Conservation (phyloP, 2,329 filamentous ascomycete species). For the Hypoxylon sp. region DNA sequence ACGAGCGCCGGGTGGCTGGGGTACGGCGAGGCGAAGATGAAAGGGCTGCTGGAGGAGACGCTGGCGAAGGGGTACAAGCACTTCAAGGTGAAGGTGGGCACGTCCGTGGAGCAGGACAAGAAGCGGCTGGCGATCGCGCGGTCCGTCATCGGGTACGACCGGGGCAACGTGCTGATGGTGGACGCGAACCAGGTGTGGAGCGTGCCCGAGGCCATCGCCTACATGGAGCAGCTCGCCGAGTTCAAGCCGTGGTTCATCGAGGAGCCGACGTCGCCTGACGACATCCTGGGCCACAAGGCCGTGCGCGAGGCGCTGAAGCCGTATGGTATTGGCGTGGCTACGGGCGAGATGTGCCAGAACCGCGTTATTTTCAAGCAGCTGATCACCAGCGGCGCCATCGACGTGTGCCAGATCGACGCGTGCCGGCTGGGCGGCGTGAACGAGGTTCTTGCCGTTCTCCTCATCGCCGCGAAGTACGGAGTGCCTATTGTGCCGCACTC, state of each 20-base stretch:
- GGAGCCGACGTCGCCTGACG: slow-evolving; percentile 91
- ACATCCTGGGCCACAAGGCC: slow-evolving; percentile 89
- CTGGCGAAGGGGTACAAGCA: slow-evolving; percentile 82
- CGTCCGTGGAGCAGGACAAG: slow-evolving; percentile 78
- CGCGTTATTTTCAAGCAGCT: slow-evolving; percentile 95
- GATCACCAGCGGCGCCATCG: slow-evolving; percentile 82
- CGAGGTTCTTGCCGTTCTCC: slow-evolving; percentile 89
- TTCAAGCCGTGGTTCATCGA: slow-evolving; percentile 96
- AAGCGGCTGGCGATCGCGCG: slow-evolving; percentile 80
- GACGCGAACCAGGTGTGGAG: slow-evolving; percentile 96
- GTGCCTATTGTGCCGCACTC: slow-evolving; percentile 91
- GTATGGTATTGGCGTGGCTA: slow-evolving; percentile 85
- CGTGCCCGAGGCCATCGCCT: slow-evolving; percentile 87
- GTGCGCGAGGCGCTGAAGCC: slow-evolving; percentile 84
- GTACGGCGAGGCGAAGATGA: slow-evolving; percentile 91
- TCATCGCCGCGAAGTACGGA: slow-evolving; percentile 84
- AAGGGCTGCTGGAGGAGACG: slow-evolving; percentile 79
- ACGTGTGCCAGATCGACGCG: slow-evolving; percentile 91
- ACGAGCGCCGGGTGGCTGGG: slow-evolving; percentile 94
- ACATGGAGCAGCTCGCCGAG: slow-evolving; percentile 85
- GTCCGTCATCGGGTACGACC: slow-evolving; percentile 85
- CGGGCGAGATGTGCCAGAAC: slow-evolving; percentile 97
- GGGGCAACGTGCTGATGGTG: slow-evolving; percentile 89
- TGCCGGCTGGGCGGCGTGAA: slow-evolving; percentile 92
- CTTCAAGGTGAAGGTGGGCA: slow-evolving; percentile 94